phyloP scores from a whole-genome alignment of 306 rosid species.

The Lathyrus aphaca region DNA sequence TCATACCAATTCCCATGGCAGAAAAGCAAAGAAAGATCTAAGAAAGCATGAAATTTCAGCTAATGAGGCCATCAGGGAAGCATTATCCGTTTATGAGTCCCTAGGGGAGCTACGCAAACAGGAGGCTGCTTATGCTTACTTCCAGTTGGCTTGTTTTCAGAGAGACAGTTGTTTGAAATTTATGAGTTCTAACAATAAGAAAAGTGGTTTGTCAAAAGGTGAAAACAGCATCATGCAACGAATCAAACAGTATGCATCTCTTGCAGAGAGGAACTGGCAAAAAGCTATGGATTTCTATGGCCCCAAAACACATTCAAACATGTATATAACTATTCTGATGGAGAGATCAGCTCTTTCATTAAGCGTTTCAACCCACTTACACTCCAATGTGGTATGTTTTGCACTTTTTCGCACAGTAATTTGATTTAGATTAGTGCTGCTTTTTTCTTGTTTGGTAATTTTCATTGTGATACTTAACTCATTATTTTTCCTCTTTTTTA shows the following conservation, averaged over 20 bases:
- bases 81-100: constrained; percentile 78
- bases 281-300: constrained; percentile 81
- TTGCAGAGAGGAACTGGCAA: constrained; percentile 96
- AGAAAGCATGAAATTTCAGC: constrained; percentile 91
- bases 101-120: constrained; percentile 88
- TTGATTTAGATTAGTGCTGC: constrained; percentile 19
- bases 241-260: constrained; percentile 84
- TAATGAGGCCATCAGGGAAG: constrained; percentile 90
- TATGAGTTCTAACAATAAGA: constrained; percentile 65
- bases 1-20: constrained; percentile 43
- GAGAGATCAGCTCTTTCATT: constrained; percentile 79
- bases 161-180: constrained; percentile 87
- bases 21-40: constrained; percentile 55
- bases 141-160: constrained; percentile 87
- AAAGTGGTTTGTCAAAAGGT: constrained; percentile 51
- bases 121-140: constrained; percentile 92
- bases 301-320: constrained; percentile 74
- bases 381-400: constrained; percentile 67
- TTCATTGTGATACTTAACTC: constrained; percentile 16
- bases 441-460: background rate
- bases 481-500: background rate
- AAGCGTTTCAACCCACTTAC: constrained; percentile 64
- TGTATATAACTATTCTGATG: constrained; percentile 74
- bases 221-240: constrained; percentile 66
- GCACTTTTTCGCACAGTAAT: constrained; percentile 34